Percentiles rank a stretch among this genome's conserved stretches.
These are phyloP conservation scores for Daldinia loculata DNA, from an alignment of 495 filamentous ascomycete genomes.

Conservation along the genomic window DNA sequence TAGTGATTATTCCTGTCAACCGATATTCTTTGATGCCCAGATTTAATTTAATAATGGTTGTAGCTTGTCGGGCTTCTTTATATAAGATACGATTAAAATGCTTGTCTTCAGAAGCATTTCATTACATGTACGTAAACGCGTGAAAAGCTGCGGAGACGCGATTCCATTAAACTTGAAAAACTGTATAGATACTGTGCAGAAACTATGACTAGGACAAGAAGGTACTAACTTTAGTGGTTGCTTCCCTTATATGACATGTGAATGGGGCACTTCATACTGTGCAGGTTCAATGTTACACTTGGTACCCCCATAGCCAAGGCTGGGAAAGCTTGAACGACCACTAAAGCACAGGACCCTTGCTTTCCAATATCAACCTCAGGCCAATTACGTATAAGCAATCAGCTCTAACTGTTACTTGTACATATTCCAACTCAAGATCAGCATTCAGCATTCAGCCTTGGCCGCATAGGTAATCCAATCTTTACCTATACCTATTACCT, in stretches of 20 bases:
- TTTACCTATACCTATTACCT: conserved; percentile 1
- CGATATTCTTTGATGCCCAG: not conserved
- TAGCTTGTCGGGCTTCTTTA: not conserved
- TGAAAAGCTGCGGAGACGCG: conserved; percentile 39
- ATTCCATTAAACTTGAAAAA: conserved; percentile 41
- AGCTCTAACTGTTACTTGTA: conserved; percentile 4
- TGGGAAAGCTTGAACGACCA: conserved; percentile 1
- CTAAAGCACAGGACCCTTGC: conserved; percentile 11
- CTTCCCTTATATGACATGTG: no score
- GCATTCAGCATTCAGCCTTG: conserved; percentile 10
- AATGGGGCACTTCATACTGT: not conserved
- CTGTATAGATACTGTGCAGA: not conserved
- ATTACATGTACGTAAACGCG: conserved; percentile 17
- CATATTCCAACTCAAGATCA: conserved; percentile 13
- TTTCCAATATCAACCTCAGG: not conserved
- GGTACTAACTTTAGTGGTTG: no score
- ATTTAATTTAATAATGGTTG: not conserved
- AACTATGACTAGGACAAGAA: not conserved
- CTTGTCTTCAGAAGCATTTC: not conserved
- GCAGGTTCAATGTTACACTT: no score
- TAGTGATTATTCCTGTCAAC: no score
- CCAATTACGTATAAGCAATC: conserved; percentile 19
- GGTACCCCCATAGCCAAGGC: conserved; percentile 1
- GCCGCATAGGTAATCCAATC: not conserved
- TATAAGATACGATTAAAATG: not conserved